Evolutionary conservation across 2,329 filamentous ascomycete genomes (phyloP), one percentile per base, ranked within the genome.

Genomic region (Endoconidiophora polonica): DNA sequence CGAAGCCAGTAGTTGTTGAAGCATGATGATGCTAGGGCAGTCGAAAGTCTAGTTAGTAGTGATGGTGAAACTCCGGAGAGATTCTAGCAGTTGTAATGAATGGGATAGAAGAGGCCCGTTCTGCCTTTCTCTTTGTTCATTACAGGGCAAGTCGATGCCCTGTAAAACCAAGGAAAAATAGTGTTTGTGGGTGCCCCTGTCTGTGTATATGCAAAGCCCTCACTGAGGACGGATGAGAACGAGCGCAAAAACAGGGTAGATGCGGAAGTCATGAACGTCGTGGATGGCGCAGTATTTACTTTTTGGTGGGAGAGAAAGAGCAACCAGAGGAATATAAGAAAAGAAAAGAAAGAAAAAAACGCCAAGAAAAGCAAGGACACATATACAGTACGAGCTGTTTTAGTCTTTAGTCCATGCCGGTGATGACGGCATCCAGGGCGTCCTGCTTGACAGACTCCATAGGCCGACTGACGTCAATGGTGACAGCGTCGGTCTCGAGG

Each of bases 401-500:
- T 12, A 5, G 10, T 7, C n/a, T 24, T 50, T 48, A 54, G 52
- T 55, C 48, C 60, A 81, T 69, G 55, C 72, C 72, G 55, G 67
- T 65, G 43, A 68, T 59, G n/a, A 81, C 78, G 56, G 70, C 70
- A 33, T 69, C 65, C 45, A 83, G 64, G 2, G 80, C 74, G 47
- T 77, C 72, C 22, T 64, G 63, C 64, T 79, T 71, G 52, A 88
- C 81, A 46, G 76, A 66, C 46, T 78, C 66, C 57, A 73, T 56
- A 49, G 72, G 60, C 52, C 70, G 64, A 66, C 75, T 77, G 50
- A 83, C 81, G 61, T 87, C 81, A 52, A 90, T 69, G 49, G 69
- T 76, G 55, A 87, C 72, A 54, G 84, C 81, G 63, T 91, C 85
- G 20, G 65, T 71, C 60, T 87, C 83, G 50, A 85, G 77, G 43